phyloP scores from a whole-genome alignment of 2,329 filamentous ascomycete species.

The Pseudogymnoascus sp. region DNA sequence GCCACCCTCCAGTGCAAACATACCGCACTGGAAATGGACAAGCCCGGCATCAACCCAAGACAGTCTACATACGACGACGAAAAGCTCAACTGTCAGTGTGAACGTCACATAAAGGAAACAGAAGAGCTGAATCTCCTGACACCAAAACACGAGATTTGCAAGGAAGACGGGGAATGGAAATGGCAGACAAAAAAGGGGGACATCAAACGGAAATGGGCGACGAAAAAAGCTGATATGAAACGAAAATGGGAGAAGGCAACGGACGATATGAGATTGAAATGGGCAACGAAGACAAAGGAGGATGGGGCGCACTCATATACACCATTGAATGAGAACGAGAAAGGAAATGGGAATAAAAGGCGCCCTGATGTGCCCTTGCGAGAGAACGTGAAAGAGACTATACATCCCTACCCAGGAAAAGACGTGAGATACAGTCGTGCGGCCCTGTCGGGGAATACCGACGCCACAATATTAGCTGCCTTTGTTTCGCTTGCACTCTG shows the following conservation, averaged over 20 bases:
- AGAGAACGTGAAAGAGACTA: background rate
- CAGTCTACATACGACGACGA: background rate
- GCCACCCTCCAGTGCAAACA: background rate
- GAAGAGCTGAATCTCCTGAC: background rate
- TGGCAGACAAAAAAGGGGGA: background rate
- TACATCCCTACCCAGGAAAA: too few species aligned
- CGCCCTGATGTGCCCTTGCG: background rate
- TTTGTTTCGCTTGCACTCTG: background rate
- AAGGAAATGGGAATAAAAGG: background rate
- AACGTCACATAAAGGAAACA: background rate
- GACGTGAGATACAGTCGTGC: background rate
- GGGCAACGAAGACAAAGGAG: background rate
- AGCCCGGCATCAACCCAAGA: background rate
- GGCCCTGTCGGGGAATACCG: background rate
- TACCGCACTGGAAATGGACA: background rate
- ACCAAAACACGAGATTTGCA: background rate
- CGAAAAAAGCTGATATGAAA: background rate
- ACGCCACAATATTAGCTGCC: background rate
- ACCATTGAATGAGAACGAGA: background rate
- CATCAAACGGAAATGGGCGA: background rate
- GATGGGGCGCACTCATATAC: background rate
- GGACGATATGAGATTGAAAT: background rate
- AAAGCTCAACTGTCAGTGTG: background rate
- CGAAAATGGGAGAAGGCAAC: background rate
- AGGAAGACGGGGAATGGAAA: background rate